Conservation (phyloP, 805 yeast genomes). For the Kuraishia hungarica region DNA sequence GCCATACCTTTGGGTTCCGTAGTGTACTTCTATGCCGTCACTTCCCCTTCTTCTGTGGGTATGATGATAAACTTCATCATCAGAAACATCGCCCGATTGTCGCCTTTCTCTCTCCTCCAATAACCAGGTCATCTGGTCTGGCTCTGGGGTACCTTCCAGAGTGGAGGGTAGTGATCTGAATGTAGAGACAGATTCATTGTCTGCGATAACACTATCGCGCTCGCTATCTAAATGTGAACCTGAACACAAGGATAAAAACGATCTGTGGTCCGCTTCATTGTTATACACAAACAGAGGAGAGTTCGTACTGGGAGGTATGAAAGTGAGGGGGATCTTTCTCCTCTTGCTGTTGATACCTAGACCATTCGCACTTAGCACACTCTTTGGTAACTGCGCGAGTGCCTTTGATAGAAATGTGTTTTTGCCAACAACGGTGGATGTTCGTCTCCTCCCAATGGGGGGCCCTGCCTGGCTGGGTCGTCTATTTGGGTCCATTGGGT, state of each 20-base stretch:
- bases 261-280: constrained; percentile 22
- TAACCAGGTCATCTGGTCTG: constrained; percentile 25
- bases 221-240: constrained; percentile 20
- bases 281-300: constrained; percentile 26
- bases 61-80: neutral
- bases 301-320: constrained; percentile 27
- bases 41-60: neutral
- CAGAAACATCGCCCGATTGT: constrained; percentile 7
- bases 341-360: constrained; percentile 24
- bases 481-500: neutral
- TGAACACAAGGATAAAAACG: constrained; percentile 24
- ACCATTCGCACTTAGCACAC: constrained; percentile 16
- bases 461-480: neutral
- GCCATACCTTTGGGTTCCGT: constrained; percentile 14
- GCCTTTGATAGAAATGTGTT: constrained; percentile 12
- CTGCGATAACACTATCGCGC: constrained; percentile 13
- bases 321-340: constrained; percentile 24
- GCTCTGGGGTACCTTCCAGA: constrained; percentile 20
- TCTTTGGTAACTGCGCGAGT: constrained; percentile 15
- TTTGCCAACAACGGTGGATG: constrained; percentile 4
- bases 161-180: constrained; percentile 28
- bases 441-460: neutral
- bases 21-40: neutral
- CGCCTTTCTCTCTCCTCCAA: constrained; percentile 27
- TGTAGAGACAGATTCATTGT: constrained; percentile 22